Base-by-base conservation (phyloP, 148 eudicot genomes). In the Spergularia marina region DNA sequence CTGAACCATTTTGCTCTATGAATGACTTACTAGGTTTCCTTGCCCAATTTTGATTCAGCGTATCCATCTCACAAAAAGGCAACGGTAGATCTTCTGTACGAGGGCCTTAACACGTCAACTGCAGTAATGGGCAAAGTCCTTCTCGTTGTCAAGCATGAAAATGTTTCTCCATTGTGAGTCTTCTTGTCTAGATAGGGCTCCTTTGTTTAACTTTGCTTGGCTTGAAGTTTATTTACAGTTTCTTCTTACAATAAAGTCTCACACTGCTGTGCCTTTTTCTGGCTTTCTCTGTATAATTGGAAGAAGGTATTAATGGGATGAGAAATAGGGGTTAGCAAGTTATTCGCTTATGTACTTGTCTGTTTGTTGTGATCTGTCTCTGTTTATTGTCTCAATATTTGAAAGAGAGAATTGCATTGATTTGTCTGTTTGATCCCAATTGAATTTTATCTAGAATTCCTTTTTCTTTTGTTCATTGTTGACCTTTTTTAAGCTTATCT, bases 41-140 rank as follows among this genome's bases (percentile, higher is more conserved):
- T 85, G 23, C 57, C 76, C 17, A 79, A 72, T 49, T 80, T 79
- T 70, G 59, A 54, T 76, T 67, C 75, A 93, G 98, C 82, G 83
- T 83, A 81, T 80, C 81, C 83, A 65, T 79, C 86, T 10, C 83
- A 88, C 88, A 82, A 75, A 87, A 90, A 81, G 82, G 84, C 85
- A 18, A 79, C 87, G 11, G 39, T 90, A 20, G 96, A 91, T 78
- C 72, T 6, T 74, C 85, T 94, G 49, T 66, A 59, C 5, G 96
- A 91, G 81, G 98, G 98, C 20, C 84, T 87, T 72, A 94, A 94
- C 83, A 91, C 84, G 84, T 78, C 83, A 62, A 84, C 85, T 70
- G 91, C 91, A 71, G 76, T 94, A 58, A 77, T 81, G 44, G 89
- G 90, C 65, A 90, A 85, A 86, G 97, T 91, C 49, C 60, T 89